phyloP scores from a whole-genome alignment of 768 basidiomycete genomes.

The Tylopilus vinaceipallidus region DNA sequence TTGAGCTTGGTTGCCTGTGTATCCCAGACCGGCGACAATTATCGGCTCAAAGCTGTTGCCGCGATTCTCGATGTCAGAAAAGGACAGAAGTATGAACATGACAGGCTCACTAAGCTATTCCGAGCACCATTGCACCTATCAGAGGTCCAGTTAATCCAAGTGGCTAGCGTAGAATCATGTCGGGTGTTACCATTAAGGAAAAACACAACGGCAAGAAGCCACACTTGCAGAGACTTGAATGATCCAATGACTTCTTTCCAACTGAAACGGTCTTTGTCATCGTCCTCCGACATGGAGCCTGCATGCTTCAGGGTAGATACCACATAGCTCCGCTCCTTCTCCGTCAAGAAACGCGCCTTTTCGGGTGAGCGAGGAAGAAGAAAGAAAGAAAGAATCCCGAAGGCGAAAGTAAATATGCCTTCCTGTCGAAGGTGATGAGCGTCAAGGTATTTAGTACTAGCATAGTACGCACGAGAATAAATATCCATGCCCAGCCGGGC shows the following conservation, averaged over 20 bases:
- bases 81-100: not conserved
- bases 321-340: constrained; percentile 49
- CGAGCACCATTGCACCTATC: constrained; percentile 15
- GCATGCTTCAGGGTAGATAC: constrained; percentile 22
- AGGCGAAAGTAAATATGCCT: constrained; percentile 60
- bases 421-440: constrained; percentile 33
- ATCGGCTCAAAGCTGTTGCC: constrained; percentile 28
- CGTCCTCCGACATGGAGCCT: constrained; percentile 39
- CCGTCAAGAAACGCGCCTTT: constrained; percentile 48
- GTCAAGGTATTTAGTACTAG: not conserved
- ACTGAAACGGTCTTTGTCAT: constrained; percentile 46
- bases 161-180: not conserved
- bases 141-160: not conserved
- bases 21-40: constrained; percentile 64
- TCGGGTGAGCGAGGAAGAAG: constrained; percentile 45
- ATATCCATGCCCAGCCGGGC: constrained; percentile 63
- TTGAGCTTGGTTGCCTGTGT: constrained; percentile 47
- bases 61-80: constrained; percentile 37
- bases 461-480: constrained; percentile 41
- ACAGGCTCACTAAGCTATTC: constrained; percentile 24
- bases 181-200: constrained; percentile 51
- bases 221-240: constrained; percentile 53
- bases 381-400: constrained; percentile 51
- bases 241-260: constrained; percentile 56
- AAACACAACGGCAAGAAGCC: constrained; percentile 36